Conservation (phyloP, 805 yeast species). For the Yueomyces sinensis region DNA sequence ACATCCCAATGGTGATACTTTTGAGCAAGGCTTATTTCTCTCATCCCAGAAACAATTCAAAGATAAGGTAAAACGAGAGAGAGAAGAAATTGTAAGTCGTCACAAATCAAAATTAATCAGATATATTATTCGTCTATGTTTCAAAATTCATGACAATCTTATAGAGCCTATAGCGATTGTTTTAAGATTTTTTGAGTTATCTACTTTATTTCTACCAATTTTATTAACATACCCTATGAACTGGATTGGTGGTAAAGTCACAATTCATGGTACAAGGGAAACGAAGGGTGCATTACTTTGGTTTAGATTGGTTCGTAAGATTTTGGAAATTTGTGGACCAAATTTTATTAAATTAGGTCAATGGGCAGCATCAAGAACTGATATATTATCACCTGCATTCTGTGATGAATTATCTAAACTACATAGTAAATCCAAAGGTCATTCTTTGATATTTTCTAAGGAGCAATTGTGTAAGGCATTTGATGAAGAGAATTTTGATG, state of each 20-base stretch:
- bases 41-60: slow-evolving; percentile 46
- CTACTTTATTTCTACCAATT: slow-evolving; percentile 58
- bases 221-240: slow-evolving; percentile 49
- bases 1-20: slow-evolving; percentile 43
- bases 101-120: slow-evolving; percentile 14
- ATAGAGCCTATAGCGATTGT: slow-evolving; percentile 60
- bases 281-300: slow-evolving; percentile 56
- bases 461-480: slow-evolving; percentile 46
- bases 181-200: slow-evolving; percentile 55
- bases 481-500: slow-evolving; percentile 42
- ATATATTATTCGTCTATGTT: slow-evolving; percentile 29
- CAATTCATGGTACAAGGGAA: slow-evolving; percentile 15
- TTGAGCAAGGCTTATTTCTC: slow-evolving; percentile 49
- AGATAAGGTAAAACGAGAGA: slow-evolving; percentile 12
- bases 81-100: slow-evolving; percentile 19
- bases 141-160: slow-evolving; percentile 37
- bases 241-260: slow-evolving; percentile 15
- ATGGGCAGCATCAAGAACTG: slow-evolving; percentile 98
- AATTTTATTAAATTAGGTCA: slow-evolving; percentile 87
- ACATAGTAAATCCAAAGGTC: slow-evolving; percentile 76
- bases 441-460: slow-evolving; percentile 49
- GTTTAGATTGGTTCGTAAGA: slow-evolving; percentile 50
- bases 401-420: slow-evolving; percentile 65
- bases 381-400: slow-evolving; percentile 68
- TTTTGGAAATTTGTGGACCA: slow-evolving; percentile 83